phyloP scores from a whole-genome alignment of 2,329 filamentous ascomycete genomes.

The Zasmidium cellare region DNA sequence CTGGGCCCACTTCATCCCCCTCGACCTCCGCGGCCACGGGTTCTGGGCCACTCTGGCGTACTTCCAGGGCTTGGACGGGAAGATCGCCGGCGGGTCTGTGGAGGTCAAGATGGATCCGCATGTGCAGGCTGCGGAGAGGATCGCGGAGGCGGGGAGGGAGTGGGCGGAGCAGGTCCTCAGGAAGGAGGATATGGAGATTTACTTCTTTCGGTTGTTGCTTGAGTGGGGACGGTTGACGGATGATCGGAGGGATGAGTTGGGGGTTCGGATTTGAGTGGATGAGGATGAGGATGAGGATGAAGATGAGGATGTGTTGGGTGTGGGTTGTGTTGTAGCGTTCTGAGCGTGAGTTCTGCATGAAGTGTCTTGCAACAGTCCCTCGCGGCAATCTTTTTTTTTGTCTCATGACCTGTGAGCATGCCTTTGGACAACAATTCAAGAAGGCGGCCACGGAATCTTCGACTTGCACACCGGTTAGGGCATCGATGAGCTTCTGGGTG shows the following conservation, averaged over 20 bases:
- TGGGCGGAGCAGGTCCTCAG: conserved; percentile 66
- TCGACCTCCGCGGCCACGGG: conserved; percentile 71
- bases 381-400: too few species aligned
- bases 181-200: conserved; percentile 76
- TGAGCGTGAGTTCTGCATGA: not conserved
- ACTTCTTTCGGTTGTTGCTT: conserved; percentile 73
- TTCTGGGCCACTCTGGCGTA: conserved; percentile 74
- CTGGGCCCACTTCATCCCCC: conserved; percentile 79
- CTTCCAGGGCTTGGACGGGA: conserved; percentile 62
- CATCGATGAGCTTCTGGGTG: too few species aligned
- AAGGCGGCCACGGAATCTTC: too few species aligned
- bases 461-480: too few species aligned
- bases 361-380: too few species aligned
- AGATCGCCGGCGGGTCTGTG: conserved; percentile 44
- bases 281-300: not conserved
- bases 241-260: conserved; percentile 55
- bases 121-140: conserved; percentile 51
- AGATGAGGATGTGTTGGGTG: not conserved
- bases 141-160: conserved; percentile 63
- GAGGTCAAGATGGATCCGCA: conserved; percentile 48
- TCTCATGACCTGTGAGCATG: too few species aligned
- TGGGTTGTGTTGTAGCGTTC: not conserved
- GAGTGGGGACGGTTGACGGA: conserved; percentile 74
- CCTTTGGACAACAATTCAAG: too few species aligned
- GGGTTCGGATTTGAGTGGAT: conserved; percentile 20